Evolutionary conservation across 1,284 basidiomycete species (phyloP).

Genomic region (Xanthoconium separans): DNA sequence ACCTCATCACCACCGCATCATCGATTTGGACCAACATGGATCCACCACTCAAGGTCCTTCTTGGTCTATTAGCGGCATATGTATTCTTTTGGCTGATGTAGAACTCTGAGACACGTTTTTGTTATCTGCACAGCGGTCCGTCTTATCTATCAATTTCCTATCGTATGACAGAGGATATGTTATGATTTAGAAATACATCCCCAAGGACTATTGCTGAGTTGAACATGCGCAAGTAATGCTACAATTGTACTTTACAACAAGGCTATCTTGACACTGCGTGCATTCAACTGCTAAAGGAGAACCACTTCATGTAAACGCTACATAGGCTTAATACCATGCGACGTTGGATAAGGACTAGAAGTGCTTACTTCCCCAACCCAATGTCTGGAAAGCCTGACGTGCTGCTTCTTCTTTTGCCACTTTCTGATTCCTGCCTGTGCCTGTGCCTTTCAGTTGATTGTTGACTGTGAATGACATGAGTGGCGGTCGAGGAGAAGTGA

Average conservation of each 20-base stretch:
- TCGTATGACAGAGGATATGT: too few relatives aligned
- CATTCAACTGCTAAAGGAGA: neutral
- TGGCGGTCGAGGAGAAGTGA: neutral
- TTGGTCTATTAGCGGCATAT: slow-evolving; percentile 62
- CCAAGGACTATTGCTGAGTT: too few relatives aligned
- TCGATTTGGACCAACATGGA: slow-evolving; percentile 46
- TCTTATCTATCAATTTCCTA: neutral
- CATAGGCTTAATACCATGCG: slow-evolving; percentile 1
- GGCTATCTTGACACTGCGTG: neutral
- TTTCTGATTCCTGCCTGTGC: slow-evolving; percentile 51
- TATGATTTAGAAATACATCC: too few relatives aligned
- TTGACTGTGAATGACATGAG: slow-evolving; percentile 39
- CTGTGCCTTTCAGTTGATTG: slow-evolving; percentile 41
- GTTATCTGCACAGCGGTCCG: neutral
- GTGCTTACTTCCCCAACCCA: slow-evolving; percentile 46
- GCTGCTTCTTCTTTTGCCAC: slow-evolving; percentile 57
- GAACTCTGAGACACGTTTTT: neutral
- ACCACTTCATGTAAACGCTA: slow-evolving; percentile 19
- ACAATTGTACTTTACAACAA: slow-evolving; percentile 11
- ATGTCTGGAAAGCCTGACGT: slow-evolving; percentile 42
- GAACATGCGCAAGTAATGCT: neutral
- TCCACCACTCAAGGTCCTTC: slow-evolving; percentile 62
- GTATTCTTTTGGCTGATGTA: slow-evolving; percentile 59
- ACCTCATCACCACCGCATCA: slow-evolving; percentile 35
- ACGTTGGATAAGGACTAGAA: neutral